These are phyloP conservation scores for Vitis amurensis DNA, from an alignment of 164 flowering plant genomes.

Conservation along the genomic window DNA sequence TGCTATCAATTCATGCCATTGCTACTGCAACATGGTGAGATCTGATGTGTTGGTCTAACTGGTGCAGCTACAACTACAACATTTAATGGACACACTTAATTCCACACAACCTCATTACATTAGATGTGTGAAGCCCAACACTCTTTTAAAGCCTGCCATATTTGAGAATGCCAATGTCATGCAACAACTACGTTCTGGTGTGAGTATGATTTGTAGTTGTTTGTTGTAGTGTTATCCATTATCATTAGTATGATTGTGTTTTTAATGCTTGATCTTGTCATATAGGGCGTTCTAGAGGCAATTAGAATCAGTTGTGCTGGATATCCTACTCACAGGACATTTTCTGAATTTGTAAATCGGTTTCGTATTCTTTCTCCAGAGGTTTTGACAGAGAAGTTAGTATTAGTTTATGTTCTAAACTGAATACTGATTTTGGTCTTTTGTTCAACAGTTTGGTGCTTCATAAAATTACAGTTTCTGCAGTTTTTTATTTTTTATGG, in stretches of 20 bases:
- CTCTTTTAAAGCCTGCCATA: slow-evolving; percentile 57
- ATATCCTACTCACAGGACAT: slow-evolving; percentile 76
- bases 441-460: not conserved
- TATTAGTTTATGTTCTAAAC: slow-evolving; percentile 3
- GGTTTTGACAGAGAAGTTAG: slow-evolving; percentile 59
- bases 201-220: slow-evolving; percentile 38
- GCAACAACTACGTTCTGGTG: slow-evolving; percentile 89
- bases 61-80: slow-evolving; percentile 82
- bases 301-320: slow-evolving; percentile 90
- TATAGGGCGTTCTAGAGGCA: slow-evolving; percentile 93
- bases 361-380: slow-evolving; percentile 74
- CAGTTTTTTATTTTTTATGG: not conserved
- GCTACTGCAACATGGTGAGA: not conserved
- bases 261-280: slow-evolving; percentile 17
- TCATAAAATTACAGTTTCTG: slow-evolving; percentile 1
- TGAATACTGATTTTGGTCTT: not conserved
- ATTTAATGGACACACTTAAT: slow-evolving; percentile 79
- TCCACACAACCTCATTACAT: slow-evolving; percentile 87
- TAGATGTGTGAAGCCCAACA: slow-evolving; percentile 93
- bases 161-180: slow-evolving; percentile 73
- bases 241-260: not conserved
- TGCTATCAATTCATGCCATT: slow-evolving; percentile 1
- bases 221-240: not conserved
- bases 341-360: slow-evolving; percentile 68
- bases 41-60: slow-evolving; percentile 17